Evolutionary conservation across 2,329 filamentous ascomycete genomes (phyloP), one percentile per base, ranked within the genome.

Genomic region (Ascochyta rabiei): DNA sequence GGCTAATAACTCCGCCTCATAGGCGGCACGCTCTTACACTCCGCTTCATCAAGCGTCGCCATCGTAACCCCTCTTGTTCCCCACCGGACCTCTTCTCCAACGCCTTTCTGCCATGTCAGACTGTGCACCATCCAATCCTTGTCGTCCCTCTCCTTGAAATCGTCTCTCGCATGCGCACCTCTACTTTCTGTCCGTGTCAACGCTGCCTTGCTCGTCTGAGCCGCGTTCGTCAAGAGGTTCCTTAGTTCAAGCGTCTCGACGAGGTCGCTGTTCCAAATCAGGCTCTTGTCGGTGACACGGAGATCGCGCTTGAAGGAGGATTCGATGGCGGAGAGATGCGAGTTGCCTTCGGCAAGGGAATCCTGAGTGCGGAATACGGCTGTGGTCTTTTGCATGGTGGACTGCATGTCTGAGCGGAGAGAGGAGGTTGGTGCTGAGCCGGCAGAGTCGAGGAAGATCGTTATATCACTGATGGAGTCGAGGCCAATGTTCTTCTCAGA

Each of bases 201-300:
- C 19, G 79, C 79, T 15, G 72, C 71, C 51, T 74, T 75, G n/a
- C 77, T 78, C 23, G 79, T 81, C 64, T 81, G 79, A 23, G 68
- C 66, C 2, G 79, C 80, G 59, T 78, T 80, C 1, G 78, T 80
- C 10, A 81, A 61, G 3, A 81, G 49, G 64, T 81, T 82, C 24
- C 78, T 62, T 59, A 78, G 61, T 60, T 81, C 79, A 1, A 81
- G 67, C 9, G 79, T 80, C 63, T 81, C 79, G 2, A 81, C 68
- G 3, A 82, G 62, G 54, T 82, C 79, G 1, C 69, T 74, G 55
- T 82, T 82, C 80, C 79, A 81, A n/a, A 82, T 78, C 56, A 82
- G 63, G 16, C 70, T 76, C 47, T 73, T 71, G 54, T 82, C 80
- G 2, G 69, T 75, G 3, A 81, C 62, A 0, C 60, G 61, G 2